Base-by-base conservation (phyloP, 148 eudicot species). In the Simmondsia chinensis region DNA sequence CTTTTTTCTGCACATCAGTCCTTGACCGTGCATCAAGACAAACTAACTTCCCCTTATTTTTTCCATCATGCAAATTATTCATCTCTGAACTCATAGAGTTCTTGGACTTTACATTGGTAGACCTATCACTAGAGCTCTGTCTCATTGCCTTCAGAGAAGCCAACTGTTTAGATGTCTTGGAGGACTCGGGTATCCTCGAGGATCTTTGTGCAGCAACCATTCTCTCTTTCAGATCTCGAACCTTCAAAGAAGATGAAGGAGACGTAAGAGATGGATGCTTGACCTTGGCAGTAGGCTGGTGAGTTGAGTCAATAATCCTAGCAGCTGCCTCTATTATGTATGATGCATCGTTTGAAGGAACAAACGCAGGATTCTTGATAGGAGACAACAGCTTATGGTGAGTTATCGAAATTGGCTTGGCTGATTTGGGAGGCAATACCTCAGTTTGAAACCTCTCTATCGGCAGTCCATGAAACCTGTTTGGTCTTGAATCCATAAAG, bases 381-480 rank as follows among this genome's bases (percentile, higher is more conserved):
- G 99, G 99, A 48, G 95, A 91, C 54, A 85, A 54, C 54, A 85
- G 71, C 61, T 76, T 75, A 63, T 76, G 78, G 36, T 79, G 93
- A 30, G 86, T 54, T 19, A 76, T 56, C 24, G 95, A 64, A 59
- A 91, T 82, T 26, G 88, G 75, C 67, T 80, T 91, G 51, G 89
- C 86, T 13, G 89, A 74, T 62, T 73, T 85, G 27, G 88, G 89
- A 44, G 99, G 99, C 67, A 85, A 66, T 28, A 64, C 70, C 72
- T 91, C 94, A 10, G 73, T 65, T 56, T 82, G 95, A 76, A 82
- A 85, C 58, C 89, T 85, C 65, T 91, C 95, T 28, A 85, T 61
- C 33, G 85, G 79, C 46, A 74, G 70, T 48, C 52, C 62, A 28
- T 52, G 75, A 56, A 62, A 51, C 65, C 68, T 75, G 52, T 52